Percentiles rank a stretch among this genome's conserved stretches.
Evolutionary conservation across 1,284 basidiomycete genomes (phyloP).

Genomic region (Tremellales sp.): DNA sequence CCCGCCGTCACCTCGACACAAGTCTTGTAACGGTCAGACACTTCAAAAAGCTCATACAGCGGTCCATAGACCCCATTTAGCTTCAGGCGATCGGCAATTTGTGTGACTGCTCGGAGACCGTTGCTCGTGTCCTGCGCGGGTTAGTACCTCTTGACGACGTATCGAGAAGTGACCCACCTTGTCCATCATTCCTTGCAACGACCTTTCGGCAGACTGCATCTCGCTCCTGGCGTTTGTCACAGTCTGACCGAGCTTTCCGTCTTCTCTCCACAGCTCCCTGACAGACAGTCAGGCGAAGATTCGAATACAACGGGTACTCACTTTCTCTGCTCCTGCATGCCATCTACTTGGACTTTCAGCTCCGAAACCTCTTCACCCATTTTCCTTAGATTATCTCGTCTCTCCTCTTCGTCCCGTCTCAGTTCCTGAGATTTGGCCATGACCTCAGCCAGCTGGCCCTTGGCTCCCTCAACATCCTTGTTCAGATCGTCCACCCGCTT

Average conservation of each 20-base stretch:
- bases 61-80: conserved; percentile 83
- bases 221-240: conserved; percentile 74
- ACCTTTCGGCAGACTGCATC: conserved; percentile 72
- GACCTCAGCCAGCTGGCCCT: conserved; percentile 63
- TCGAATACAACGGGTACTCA: conserved; percentile 42
- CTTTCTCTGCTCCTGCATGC: conserved; percentile 75
- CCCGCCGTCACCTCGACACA: conserved; percentile 94
- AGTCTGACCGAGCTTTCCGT: conserved; percentile 76
- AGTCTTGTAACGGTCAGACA: conserved; percentile 88
- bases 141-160: background rate
- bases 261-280: conserved; percentile 87
- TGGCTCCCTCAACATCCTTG: conserved; percentile 71
- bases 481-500: conserved; percentile 61
- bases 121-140: conserved; percentile 72
- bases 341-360: conserved; percentile 68
- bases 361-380: conserved; percentile 62
- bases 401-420: conserved; percentile 62
- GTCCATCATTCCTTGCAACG: conserved; percentile 88
- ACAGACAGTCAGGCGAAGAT: too few species aligned
- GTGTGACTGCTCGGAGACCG: conserved; percentile 78
- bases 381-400: conserved; percentile 66
- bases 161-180: conserved; percentile 56
- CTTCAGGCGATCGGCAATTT: conserved; percentile 68
- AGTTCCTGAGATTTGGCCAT: conserved; percentile 61
- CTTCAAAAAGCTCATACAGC: conserved; percentile 87